A percentile compares a stretch with the other conserved stretches of the same genome.
These are phyloP conservation scores for Cadophora luteo-olivacea DNA, from an alignment of 2,329 filamentous ascomycete genomes.

Conservation along the genomic window DNA sequence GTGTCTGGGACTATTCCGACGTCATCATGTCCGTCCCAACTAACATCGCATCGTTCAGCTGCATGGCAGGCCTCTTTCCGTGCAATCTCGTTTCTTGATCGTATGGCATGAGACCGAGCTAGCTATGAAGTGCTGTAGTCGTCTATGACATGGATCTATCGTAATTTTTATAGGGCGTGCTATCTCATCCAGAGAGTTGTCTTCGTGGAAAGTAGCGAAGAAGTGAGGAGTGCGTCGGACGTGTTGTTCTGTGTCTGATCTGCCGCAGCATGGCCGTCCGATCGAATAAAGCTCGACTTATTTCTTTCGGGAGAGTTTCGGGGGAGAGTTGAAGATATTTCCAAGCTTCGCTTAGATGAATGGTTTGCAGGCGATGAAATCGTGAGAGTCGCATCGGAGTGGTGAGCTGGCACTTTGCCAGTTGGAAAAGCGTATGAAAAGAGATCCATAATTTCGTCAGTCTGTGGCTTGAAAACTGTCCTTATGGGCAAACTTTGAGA, in stretches of 20 bases:
- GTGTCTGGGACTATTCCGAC: neutral
- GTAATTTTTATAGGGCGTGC: neutral
- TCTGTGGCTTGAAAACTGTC: no score
- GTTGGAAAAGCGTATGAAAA: neutral
- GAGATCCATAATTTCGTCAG: neutral
- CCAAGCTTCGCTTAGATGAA: no score
- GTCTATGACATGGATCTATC: no score
- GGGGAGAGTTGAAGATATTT: no score
- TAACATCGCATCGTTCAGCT: no score
- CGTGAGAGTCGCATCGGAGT: neutral
- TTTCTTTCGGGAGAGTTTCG: neutral
- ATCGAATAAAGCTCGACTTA: neutral
- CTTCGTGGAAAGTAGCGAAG: neutral
- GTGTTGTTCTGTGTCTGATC: no score
- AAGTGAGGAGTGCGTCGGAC: no score
- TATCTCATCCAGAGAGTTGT: constrained; percentile 13
- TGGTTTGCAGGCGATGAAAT: no score
- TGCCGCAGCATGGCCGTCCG: neutral
- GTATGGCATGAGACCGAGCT: neutral
- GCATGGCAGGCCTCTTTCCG: no score
- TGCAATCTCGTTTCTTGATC: no score
- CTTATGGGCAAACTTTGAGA: no score
- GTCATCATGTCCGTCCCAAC: neutral
- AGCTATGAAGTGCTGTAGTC: no score
- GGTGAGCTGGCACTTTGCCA: constrained; percentile 12